Evolutionary conservation across 495 filamentous ascomycete species (phyloP).

Genomic region (Echria macrotheca): DNA sequence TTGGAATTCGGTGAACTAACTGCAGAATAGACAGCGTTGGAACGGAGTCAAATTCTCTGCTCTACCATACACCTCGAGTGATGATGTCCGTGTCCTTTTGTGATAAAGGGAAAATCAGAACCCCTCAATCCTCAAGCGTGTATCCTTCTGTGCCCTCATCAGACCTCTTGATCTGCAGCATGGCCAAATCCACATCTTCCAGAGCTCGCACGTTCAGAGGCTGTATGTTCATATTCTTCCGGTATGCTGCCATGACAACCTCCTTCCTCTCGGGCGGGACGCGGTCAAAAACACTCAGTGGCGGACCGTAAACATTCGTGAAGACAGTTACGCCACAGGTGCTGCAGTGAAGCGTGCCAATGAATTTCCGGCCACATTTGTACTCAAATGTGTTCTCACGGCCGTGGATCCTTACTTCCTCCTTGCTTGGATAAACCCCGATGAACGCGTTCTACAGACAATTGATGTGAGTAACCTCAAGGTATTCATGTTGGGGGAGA

Average conservation of each 20-base stretch:
- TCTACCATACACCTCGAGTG: too few relatives aligned
- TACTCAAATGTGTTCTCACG: conserved; percentile 18
- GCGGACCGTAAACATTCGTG: conserved; percentile 18
- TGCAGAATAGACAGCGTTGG: too few relatives aligned
- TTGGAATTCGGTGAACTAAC: too few relatives aligned
- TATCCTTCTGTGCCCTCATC: conserved; percentile 20
- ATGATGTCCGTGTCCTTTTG: too few relatives aligned
- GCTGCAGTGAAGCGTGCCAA: conserved; percentile 10
- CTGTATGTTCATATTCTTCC: conserved; percentile 16
- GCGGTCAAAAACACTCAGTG: conserved; percentile 12
- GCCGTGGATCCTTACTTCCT: conserved; percentile 13
- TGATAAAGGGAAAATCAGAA: too few relatives aligned
- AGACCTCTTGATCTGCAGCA: conserved; percentile 5
- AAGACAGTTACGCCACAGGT: conserved; percentile 20
- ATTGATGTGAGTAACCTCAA: background rate
- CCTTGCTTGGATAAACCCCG: conserved; percentile 16
- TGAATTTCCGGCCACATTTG: conserved; percentile 5
- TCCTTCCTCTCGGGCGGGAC: conserved; percentile 15
- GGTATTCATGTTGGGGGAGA: background rate
- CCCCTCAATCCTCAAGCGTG: too few relatives aligned
- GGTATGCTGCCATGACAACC: conserved; percentile 3
- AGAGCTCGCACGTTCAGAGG: conserved; percentile 19
- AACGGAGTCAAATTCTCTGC: too few relatives aligned
- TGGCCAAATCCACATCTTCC: conserved; percentile 8
- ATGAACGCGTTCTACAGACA: conserved; percentile 19